These are phyloP conservation scores for Choiromyces venosus DNA, from an alignment of 495 filamentous ascomycete species.

Conservation along the genomic window DNA sequence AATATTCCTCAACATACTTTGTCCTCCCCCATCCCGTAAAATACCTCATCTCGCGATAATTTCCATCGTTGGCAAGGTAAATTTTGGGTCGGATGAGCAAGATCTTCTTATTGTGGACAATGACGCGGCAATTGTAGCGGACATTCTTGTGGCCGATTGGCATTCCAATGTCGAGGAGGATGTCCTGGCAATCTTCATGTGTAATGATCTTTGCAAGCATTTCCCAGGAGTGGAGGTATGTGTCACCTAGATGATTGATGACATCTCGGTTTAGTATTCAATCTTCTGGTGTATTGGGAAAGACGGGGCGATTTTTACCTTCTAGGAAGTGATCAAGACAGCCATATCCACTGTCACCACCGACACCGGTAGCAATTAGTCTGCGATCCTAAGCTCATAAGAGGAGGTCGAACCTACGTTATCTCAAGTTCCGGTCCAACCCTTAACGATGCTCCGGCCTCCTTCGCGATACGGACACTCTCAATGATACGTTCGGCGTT, in stretches of 20 bases:
- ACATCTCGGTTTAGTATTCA: constrained; percentile 7
- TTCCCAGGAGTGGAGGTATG: constrained; percentile 68
- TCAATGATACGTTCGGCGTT: constrained; percentile 71
- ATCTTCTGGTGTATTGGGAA: not conserved
- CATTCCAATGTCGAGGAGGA: constrained; percentile 73
- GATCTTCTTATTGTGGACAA: constrained; percentile 62
- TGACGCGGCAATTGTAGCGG: constrained; percentile 69
- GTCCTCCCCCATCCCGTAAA: constrained; percentile 63
- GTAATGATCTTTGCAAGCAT: constrained; percentile 60
- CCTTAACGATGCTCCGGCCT: constrained; percentile 61
- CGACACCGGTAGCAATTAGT: constrained; percentile 17
- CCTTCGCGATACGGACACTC: constrained; percentile 66
- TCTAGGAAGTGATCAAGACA: constrained; percentile 69
- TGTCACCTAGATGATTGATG: constrained; percentile 40
- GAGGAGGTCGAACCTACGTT: constrained; percentile 39
- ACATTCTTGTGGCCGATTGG: constrained; percentile 59
- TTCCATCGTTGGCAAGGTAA: constrained; percentile 74
- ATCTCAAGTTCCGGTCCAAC: constrained; percentile 72
- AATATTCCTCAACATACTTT: constrained; percentile 62
- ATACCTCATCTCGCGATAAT: constrained; percentile 65
- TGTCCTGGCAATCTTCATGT: constrained; percentile 63
- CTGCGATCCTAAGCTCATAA: not conserved
- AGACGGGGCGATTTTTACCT: constrained; percentile 20
- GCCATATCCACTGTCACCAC: constrained; percentile 58
- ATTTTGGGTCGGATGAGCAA: constrained; percentile 77